Evolutionary conservation across 441 rosid genomes (phyloP), one percentile per base, ranked within the genome.

Genomic region (Adansonia gregorii): DNA sequence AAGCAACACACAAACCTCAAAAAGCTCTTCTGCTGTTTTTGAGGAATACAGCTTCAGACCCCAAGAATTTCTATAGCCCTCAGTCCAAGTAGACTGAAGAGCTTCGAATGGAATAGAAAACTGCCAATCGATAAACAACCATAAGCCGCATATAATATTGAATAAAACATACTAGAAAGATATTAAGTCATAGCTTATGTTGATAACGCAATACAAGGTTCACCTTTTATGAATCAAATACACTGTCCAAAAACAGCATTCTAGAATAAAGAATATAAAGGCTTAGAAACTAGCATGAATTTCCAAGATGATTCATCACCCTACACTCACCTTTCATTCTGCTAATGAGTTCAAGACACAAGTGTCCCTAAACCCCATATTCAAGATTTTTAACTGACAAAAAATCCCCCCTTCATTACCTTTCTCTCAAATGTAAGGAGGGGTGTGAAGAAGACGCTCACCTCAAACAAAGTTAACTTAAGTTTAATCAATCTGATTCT

Each of bases 81-180:
- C 87, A 8, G 90, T 88, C 95, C 98, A 94, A 82, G 76, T 3
- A 72, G 88, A 74, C 80, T 88, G 86, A 59, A 91, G 85, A 77
- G 94, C 95, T 84, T 91, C 95, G 0, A 86, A 78, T 15, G 91
- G 92, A 87, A 89, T 63, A 55, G 87, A 91, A 75, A 82, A 94
- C 98, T 94, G 86, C 59, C 80, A 76, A 77, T 73, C 56, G 81
- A 79, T 14, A 74, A 75, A 55, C 79, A 75, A 73, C 6, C 24
- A 67, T 74, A 52, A 82, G 76, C 63, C 15, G 46, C 46, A 19
- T 22, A 55, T 1, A 46, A 60, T 66, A 39, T 15, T 6, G 22
- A 9, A 3, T 22, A n/a, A 78, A 43, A 22, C 20, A 31, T 64
- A 35, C n/a, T 11, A 4, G 1, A 24, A 39, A 65, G 48, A 12